phyloP scores from a whole-genome alignment of 2,329 filamentous ascomycete species.

The Torrubiellomyces zombiae region DNA sequence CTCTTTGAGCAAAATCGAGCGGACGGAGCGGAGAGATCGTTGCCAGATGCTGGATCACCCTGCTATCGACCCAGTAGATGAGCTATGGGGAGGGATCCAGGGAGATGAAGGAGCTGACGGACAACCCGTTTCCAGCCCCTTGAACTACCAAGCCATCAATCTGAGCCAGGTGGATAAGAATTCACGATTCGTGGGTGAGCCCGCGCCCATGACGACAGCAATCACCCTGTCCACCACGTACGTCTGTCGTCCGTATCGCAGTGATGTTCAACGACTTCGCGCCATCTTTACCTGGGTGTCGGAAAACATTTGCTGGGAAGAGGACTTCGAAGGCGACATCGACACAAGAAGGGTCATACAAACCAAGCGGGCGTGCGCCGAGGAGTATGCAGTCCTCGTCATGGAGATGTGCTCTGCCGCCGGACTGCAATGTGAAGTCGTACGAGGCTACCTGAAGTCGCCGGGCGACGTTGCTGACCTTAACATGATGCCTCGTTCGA shows the following conservation, averaged over 20 bases:
- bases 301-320: conserved; percentile 92
- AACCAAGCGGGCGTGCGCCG: conserved; percentile 64
- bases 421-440: conserved; percentile 71
- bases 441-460: conserved; percentile 78
- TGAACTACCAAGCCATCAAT: conserved; percentile 66
- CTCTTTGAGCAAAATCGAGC: conserved; percentile 77
- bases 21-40: conserved; percentile 66
- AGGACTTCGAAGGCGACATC: conserved; percentile 72
- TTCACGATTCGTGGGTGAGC: conserved; percentile 69
- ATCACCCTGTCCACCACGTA: conserved; percentile 76
- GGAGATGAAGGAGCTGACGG: conserved; percentile 84
- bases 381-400: conserved; percentile 80
- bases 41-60: conserved; percentile 92
- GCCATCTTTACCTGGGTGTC: conserved; percentile 96
- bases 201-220: conserved; percentile 70
- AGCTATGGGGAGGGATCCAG: conserved; percentile 68
- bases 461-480: conserved; percentile 74
- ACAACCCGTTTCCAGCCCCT: conserved; percentile 62
- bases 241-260: conserved; percentile 84
- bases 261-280: conserved; percentile 78
- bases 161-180: conserved; percentile 88
- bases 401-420: conserved; percentile 88
- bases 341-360: conserved; percentile 76
- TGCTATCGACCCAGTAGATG: conserved; percentile 76
- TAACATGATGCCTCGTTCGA: conserved; percentile 67